Base-by-base conservation (phyloP, 169 alveolate genomes). In the Theileria luwenshuni region DNA sequence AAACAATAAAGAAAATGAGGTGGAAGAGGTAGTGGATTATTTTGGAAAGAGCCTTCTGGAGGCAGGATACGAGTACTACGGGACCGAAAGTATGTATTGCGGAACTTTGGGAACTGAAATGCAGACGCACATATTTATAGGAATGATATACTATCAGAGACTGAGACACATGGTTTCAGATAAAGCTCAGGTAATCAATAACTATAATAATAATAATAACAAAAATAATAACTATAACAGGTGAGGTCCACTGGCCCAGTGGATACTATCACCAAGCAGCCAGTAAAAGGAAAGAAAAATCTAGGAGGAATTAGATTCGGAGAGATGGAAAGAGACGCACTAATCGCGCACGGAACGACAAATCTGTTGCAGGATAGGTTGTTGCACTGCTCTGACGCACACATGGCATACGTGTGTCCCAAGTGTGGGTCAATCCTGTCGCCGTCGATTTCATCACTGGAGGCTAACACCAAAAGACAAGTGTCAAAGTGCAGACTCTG, bases 321-420 rank as follows among this genome's bases (percentile, higher is more conserved):
- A 32, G 99, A 98, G 91, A 98, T 98, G 99, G 99, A 98, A 85
- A 94, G 99, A 68, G 99, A 98, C 86, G 96, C 99, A 6, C 83
- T 98, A 32, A 93, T 98, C 42, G 98, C 99, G 17, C 99, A 98
- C 77, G 99, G 99, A 25, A 97, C 98, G 42, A 90, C 99, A 32
- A 96, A 93, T 84, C 83, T 96, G 75, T 92, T 98, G 19, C 96
- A 95, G 85, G 99, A 98, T 74, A 94, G 99, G 35, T 94, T 98
- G 21, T 77, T 98, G 63, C 92, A 93, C 85, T 96, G 99, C 72
- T 96, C 99, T 32, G 99, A 98, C 86, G 97, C 96, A 49, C 98
- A 97, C 81, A 96, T 94, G 88, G 98, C 99, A 47, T 96, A 93
- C 91, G 97, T 96, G 41, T 98, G 99, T 67, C 98, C 98, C 28